Percentiles rank a stretch among this genome's conserved stretches.
These are phyloP conservation scores for Lycium barbarum DNA, from an alignment of 257 asterid species.

Conservation along the genomic window DNA sequence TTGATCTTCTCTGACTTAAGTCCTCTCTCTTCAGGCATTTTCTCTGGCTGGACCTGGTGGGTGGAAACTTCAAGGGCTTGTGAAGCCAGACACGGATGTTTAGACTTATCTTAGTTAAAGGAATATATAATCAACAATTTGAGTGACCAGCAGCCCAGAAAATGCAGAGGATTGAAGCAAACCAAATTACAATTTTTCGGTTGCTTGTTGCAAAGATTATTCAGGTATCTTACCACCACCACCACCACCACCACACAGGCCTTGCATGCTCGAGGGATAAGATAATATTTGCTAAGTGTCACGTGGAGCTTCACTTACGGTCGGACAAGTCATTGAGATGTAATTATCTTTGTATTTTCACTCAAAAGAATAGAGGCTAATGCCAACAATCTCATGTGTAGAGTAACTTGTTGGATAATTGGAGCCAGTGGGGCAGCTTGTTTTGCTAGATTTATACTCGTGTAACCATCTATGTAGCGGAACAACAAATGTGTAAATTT, in stretches of 20 bases:
- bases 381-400: constrained; percentile 1
- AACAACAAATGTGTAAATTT: not conserved
- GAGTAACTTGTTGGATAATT: not conserved
- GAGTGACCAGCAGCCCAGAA: not conserved
- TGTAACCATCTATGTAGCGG: constrained; percentile 7
- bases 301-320: not conserved
- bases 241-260: not conserved
- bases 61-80: constrained; percentile 81
- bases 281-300: not conserved
- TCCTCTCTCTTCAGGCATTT: constrained; percentile 62
- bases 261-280: constrained; percentile 13
- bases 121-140: not conserved
- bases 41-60: constrained; percentile 91
- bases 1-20: constrained; percentile 32
- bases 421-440: not conserved
- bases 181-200: not conserved
- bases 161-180: not conserved
- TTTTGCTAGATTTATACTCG: not conserved
- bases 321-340: not conserved
- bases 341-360: not conserved
- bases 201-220: not conserved
- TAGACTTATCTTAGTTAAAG: constrained; percentile 25
- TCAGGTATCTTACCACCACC: not conserved
- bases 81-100: constrained; percentile 64
- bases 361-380: not conserved